phyloP scores from a whole-genome alignment of 129 eudicot species.

The Helianthus annuus region HanXRQr2.0-SUNRISE NC_035445.2:23611497-23611996 shows the following conservation, averaged over 20 bases:
- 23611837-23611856: not conserved
- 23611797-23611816: not conserved
- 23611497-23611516: conserved; percentile 95
- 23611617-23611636: conserved; percentile 96
- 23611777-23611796: not conserved
- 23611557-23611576: conserved; percentile 84
- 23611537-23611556: conserved; percentile 81
- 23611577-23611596: conserved; percentile 86
- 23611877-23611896: not conserved
- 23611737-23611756: not conserved
- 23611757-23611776: not conserved
- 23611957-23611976: not conserved
- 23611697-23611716: not conserved
- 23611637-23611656: conserved; percentile 95
- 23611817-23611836: not conserved
- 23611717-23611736: not conserved
- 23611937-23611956: not conserved
- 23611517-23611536: conserved; percentile 89
- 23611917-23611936: not conserved
- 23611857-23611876: not conserved
- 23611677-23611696: not conserved
- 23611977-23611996: not conserved
- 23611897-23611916: not conserved
- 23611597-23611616: conserved; percentile 94
- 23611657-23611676: conserved; percentile 26